phyloP scores from a whole-genome alignment of 2,329 filamentous ascomycete species.

The Verticillium tricorpus region DNA sequence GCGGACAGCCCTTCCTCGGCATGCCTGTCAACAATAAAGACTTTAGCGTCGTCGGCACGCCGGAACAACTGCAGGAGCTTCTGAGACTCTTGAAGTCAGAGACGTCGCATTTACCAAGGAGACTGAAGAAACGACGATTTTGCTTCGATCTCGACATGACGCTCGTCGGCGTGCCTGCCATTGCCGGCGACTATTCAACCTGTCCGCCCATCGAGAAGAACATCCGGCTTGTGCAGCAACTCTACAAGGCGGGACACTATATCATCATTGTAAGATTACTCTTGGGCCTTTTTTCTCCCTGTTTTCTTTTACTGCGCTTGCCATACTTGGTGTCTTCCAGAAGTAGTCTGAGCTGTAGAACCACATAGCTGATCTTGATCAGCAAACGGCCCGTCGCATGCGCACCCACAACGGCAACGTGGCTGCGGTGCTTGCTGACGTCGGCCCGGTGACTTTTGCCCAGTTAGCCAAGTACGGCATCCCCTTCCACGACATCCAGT shows the following conservation, averaged over 20 bases:
- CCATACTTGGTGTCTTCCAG: too few species aligned
- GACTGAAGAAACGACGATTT: conserved; percentile 22
- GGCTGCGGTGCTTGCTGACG: conserved; percentile 20
- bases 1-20: conserved; percentile 18
- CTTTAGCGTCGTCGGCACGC: conserved; percentile 22
- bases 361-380: not conserved
- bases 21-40: conserved; percentile 17
- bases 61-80: conserved; percentile 21
- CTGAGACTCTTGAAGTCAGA: conserved; percentile 18
- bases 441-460: conserved; percentile 19
- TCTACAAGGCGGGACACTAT: conserved; percentile 22
- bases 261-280: conserved; percentile 21
- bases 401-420: conserved; percentile 21
- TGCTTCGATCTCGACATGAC: conserved; percentile 26
- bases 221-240: conserved; percentile 21
- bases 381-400: conserved; percentile 23
- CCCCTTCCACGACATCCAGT: conserved; percentile 23
- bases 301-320: too few species aligned
- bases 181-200: conserved; percentile 22
- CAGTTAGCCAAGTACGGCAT: conserved; percentile 21
- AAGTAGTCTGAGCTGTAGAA: too few species aligned
- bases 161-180: conserved; percentile 20
- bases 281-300: not conserved
- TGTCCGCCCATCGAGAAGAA: conserved; percentile 23
- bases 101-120: conserved; percentile 12